Base-by-base conservation (phyloP, 805 yeast species). In the Candida nitratophila region DNA sequence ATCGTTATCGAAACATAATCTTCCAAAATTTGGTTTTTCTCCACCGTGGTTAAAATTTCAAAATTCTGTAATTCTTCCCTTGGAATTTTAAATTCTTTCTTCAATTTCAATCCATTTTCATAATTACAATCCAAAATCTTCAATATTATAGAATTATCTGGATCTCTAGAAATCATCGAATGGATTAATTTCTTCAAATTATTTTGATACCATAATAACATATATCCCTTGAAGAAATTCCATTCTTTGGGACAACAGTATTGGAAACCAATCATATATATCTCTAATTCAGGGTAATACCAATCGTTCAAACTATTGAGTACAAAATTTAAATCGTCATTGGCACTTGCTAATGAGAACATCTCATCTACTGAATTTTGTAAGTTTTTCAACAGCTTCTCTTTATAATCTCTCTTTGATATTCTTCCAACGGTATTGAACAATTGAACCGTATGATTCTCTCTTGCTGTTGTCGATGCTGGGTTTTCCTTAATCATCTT, bases 1-100 rank as follows among this genome's bases (percentile, higher is more conserved):
- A 83, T 76, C 43, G 88, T 79, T 50, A 89, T 74, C 47, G 74
- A 71, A 61, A 87, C 66, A 59, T 88, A 90, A 56, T 91, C 97
- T 44, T 79, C 82, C 53, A 90, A 71, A 11, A 93, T 73, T 31
- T 71, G 71, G 44, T 81, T 81, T 61, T 86, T 88, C 50, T 82
- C 78, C 27, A 80, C 83, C 34, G 81, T 89, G 7, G 52, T 43
- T 16, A 62, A 40, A 4, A 40, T 4, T 5, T 11, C 15, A 21
- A 9, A 22, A 9, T 60, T 38, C 6, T 89, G 80, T 60, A 84
- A 68, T 47, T 71, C 50, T 37, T 71, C 49, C 48, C 77, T 76
- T 3, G 67, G 53, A 29, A 81, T 51, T 0, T 74, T 73, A 47
- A 83, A 74, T 34, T 69, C 75, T 29, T 65, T 65, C 32, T 70